Evolutionary conservation across 1,284 basidiomycete genomes (phyloP).

Genomic region (Abortiporus biennis): DNA sequence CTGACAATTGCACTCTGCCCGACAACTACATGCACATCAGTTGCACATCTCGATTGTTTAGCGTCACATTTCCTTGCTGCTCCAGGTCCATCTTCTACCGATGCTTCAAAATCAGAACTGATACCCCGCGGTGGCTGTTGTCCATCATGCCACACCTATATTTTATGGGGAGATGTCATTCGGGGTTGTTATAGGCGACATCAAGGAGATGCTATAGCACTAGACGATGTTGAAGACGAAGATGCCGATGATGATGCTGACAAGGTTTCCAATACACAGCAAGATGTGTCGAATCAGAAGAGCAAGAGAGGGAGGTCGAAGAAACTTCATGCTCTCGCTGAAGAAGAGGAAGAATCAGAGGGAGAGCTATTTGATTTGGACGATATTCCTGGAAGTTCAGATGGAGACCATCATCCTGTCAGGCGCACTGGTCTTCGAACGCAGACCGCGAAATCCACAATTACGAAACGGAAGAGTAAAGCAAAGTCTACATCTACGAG

Average conservation of each 20-base stretch:
- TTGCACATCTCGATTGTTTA: conserved; percentile 71
- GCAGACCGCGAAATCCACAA: too few relatives aligned
- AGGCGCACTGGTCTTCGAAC: too few relatives aligned
- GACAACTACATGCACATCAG: conserved; percentile 37
- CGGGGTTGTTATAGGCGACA: conserved; percentile 60
- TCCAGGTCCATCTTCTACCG: conserved; percentile 7
- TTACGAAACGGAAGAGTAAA: too few relatives aligned
- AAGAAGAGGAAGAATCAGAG: too few relatives aligned
- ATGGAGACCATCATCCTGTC: too few relatives aligned
- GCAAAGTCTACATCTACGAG: too few relatives aligned
- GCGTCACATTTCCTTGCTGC: conserved; percentile 45
- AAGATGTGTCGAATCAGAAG: neutral
- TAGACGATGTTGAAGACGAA: conserved; percentile 21
- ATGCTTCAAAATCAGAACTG: conserved; percentile 28
- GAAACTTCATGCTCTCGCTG: too few relatives aligned
- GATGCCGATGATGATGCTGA: conserved; percentile 13
- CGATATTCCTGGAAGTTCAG: too few relatives aligned
- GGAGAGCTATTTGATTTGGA: neutral
- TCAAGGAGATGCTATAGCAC: conserved; percentile 27
- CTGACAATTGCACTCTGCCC: conserved; percentile 50
- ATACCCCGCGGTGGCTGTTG: conserved; percentile 64
- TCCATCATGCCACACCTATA: conserved; percentile 43
- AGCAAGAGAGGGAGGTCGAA: neutral
- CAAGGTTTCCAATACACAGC: neutral
- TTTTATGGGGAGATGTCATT: conserved; percentile 72